These are phyloP conservation scores for Ormosia semicastrata DNA, from an alignment of 306 rosid genomes.

Conservation along the genomic window DNA sequence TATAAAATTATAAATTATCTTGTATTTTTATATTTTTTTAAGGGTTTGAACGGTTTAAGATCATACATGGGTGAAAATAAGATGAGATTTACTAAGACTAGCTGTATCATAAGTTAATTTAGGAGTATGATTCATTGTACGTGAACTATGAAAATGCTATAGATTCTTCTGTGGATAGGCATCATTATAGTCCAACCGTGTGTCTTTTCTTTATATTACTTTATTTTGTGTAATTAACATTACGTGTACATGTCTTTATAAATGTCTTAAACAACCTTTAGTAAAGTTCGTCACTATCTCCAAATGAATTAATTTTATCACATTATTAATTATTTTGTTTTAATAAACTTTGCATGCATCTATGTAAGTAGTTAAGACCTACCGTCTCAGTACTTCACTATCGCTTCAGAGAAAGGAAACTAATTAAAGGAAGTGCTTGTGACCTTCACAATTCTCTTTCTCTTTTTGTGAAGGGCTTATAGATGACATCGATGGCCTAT, in stretches of 20 bases:
- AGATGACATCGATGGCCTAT: slow-evolving; percentile 1
- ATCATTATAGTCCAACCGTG: not conserved
- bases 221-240: not conserved
- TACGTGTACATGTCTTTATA: not conserved
- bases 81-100: not conserved
- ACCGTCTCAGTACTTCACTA: not conserved
- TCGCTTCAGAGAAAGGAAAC: not conserved
- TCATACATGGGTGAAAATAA: no score
- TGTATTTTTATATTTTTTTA: not conserved
- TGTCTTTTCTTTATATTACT: not conserved
- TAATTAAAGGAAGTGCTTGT: not conserved
- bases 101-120: not conserved
- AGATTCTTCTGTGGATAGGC: not conserved
- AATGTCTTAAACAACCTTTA: not conserved
- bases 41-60: not conserved
- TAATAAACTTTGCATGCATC: not conserved
- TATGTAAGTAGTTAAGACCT: not conserved
- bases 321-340: not conserved
- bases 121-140: not conserved
- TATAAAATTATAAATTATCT: not conserved
- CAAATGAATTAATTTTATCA: not conserved
- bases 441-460: not conserved
- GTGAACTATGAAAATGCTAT: not conserved
- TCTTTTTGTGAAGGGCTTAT: not conserved
- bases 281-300: not conserved